Base-by-base conservation (phyloP, 495 filamentous ascomycete genomes). In the Penicillium crystallinum region DNA sequence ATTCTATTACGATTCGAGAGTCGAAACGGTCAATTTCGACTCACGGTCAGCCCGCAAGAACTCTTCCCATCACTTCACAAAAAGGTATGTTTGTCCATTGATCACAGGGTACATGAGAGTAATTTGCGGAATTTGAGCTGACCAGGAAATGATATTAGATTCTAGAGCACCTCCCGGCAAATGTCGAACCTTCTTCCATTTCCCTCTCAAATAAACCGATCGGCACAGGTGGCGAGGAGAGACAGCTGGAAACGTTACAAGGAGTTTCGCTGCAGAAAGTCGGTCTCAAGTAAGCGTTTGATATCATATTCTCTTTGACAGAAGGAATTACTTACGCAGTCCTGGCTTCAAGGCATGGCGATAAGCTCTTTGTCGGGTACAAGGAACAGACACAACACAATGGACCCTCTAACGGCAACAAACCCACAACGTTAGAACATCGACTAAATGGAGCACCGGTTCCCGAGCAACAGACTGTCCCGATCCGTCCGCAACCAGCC, bases 331-430 rank as follows among this genome's bases (percentile, higher is more conserved):
- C 38, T 25, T 19, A 52, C 35, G 22, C 44, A 6, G 17, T 35
- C 12, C 22, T 36, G 40, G 25, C 33, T 46, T 37, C 4, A 18
- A 97, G 90, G 45, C 89, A 99, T 67, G 93, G 93, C 34, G 91
- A 95, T 58, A 81, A 95, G 56, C 79, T 99, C 25, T 99, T 86
- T 67, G 64, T 97, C 52, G 86, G 79, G 51, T 99, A 95, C 70
- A 68, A 79, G 59, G 77, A 85, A 58, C 68, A 76, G 27, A 53
- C 70, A 22, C 48, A 70, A 15, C 70, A 77, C 18, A 86, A 87
- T 60, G 70, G 80, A 48, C 52, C 75, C 63, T 48, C 70, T 51
- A 61, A 72, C 46, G 68, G 61, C n/a, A 38, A 67, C 37, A 35
- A 61, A 61, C 48, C 67, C 35, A 62, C 73, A 10, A 78, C 77